Evolutionary conservation across 2,329 filamentous ascomycete species (phyloP).

Genomic region (Xylaria multiplex): DNA sequence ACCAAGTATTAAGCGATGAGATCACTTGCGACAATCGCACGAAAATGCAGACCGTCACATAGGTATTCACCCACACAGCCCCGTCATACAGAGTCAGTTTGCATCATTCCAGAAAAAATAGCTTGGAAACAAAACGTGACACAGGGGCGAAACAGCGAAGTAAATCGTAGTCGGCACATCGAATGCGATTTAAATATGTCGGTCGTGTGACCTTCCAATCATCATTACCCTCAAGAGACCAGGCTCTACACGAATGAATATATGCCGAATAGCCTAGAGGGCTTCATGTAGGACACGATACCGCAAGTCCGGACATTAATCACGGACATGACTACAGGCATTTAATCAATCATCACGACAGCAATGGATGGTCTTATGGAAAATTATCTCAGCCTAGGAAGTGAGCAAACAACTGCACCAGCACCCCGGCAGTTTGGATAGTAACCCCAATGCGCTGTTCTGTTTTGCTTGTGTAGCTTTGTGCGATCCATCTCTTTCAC

Average conservation of each 20-base stretch:
- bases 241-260: neutral
- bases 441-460: slow-evolving; percentile 9
- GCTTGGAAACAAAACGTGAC: neutral
- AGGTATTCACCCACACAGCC: neutral
- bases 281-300: slow-evolving; percentile 15
- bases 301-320: slow-evolving; percentile 1
- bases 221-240: neutral
- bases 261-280: neutral
- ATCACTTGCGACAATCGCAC: slow-evolving; percentile 8
- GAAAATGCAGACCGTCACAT: neutral
- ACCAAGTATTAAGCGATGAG: neutral
- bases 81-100: neutral
- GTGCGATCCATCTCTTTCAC: slow-evolving; percentile 16
- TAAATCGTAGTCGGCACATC: neutral
- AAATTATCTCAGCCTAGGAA: neutral
- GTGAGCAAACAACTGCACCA: slow-evolving; percentile 5
- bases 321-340: neutral
- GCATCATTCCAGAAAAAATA: neutral
- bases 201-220: neutral
- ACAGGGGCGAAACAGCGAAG: neutral
- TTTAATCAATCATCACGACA: neutral
- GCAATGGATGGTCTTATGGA: neutral
- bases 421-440: slow-evolving; percentile 16
- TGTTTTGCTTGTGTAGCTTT: slow-evolving; percentile 31
- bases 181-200: neutral